phyloP scores from a whole-genome alignment of 176 grass and related monocot species.

The Alloteropsis semialata region DNA sequence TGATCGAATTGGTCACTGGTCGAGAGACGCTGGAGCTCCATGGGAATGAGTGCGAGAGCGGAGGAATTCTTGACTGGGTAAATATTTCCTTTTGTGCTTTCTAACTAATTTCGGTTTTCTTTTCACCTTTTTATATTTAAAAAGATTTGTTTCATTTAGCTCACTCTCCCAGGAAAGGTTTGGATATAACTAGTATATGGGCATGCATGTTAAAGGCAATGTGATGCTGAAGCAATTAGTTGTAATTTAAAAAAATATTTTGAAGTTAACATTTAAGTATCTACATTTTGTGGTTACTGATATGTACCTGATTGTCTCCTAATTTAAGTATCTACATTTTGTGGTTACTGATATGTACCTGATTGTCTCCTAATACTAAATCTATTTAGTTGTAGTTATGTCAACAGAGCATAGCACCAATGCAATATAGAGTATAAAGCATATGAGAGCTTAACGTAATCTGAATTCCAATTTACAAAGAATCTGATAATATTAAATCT shows the following conservation, averaged over 20 bases:
- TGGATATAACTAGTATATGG: not conserved
- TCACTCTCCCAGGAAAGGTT: not conserved
- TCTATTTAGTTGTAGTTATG: not conserved
- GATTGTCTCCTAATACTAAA: not conserved
- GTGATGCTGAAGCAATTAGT: not conserved
- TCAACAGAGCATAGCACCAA: not conserved
- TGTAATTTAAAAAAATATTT: not conserved
- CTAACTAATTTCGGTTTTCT: not conserved
- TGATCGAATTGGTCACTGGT: slow-evolving; percentile 78
- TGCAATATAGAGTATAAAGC: not conserved
- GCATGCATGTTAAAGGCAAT: not conserved
- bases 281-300: not conserved
- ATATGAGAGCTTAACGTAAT: not conserved
- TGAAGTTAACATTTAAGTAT: not conserved
- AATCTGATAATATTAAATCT: not conserved
- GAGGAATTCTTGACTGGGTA: slow-evolving; percentile 72
- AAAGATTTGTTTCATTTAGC: not conserved
- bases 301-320: not conserved
- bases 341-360: not conserved
- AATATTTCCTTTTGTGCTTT: not conserved
- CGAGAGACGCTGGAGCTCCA: slow-evolving; percentile 53
- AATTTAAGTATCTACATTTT: not conserved
- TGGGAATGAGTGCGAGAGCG: slow-evolving; percentile 45
- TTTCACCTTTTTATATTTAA: not conserved
- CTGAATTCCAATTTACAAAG: not conserved